Evolutionary conservation across 179 eudicot genomes (phyloP), one percentile per base, ranked within the genome.

Genomic region (Gypsophila paniculata): DNA sequence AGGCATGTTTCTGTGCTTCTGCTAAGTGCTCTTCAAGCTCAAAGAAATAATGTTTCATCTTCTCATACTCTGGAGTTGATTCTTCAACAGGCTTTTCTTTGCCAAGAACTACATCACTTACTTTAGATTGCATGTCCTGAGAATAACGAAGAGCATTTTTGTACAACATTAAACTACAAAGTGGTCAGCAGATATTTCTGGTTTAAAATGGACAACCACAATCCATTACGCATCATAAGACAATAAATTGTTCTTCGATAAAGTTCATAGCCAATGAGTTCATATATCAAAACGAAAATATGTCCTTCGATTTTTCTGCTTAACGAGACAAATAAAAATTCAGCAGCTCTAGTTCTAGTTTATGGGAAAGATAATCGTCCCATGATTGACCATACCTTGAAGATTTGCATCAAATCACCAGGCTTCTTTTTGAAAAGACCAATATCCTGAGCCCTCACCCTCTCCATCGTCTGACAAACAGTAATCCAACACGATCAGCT

Each of bases 1-100:
- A 93, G 49, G 98, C 97, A 79, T 93, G 96, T 84, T 93, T 93
- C 75, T 93, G 98, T 61, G 98, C 98, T 84, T 93, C 98, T 71
- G 96, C 87, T 71, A 93, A 79, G 78, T 93, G 97, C 76, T 87
- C 89, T 82, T 93, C 98, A 78, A 93, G 98, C 85, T 91, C 94
- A 87, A 86, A 93, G 70, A 93, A 75, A 53, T 93, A 93, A 71
- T 72, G 83, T 63, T 89, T 93, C 82, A 91, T 80, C 80, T 91
- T 93, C 84, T 93, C 96, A 80, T 85, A 93, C 78, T 93, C 97
- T 0, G 92, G 94, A 72, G 81, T 89, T 58, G 96, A 73, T 85
- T 93, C 98, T 82, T 93, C 98, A 11, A 91, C 90, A 58, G 97
- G 97, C 80, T 91, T 93, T 79, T 93, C 98, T 83, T 93, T 93